phyloP scores from a whole-genome alignment of 1,284 basidiomycete species.

The Naganishia albida region DNA sequence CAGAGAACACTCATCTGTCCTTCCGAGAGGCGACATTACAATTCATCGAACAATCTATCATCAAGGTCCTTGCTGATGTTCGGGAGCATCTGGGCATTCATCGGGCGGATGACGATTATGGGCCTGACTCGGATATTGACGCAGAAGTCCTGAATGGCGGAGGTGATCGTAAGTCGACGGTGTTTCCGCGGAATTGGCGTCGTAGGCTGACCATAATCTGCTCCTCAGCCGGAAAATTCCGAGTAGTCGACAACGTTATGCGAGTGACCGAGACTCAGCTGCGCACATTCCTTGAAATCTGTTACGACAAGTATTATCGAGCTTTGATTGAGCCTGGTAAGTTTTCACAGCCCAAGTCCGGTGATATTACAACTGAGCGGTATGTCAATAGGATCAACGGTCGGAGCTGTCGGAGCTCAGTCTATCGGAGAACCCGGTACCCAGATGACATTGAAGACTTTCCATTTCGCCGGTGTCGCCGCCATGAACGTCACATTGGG shows the following conservation, averaged over 20 bases:
- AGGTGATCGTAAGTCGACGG: conserved; percentile 62
- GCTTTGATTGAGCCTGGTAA: conserved; percentile 90
- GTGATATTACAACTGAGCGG: background rate
- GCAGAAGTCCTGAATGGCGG: conserved; percentile 73
- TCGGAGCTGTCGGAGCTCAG: conserved; percentile 97
- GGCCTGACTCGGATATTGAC: conserved; percentile 71
- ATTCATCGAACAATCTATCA: conserved; percentile 73
- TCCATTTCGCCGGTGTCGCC: conserved; percentile 99
- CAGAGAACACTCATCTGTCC: conserved; percentile 68
- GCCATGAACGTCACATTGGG: conserved; percentile 99
- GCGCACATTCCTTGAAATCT: conserved; percentile 75
- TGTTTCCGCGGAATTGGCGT: background rate
- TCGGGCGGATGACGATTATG: conserved; percentile 65
- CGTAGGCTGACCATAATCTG: background rate
- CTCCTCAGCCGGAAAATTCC: conserved; percentile 34
- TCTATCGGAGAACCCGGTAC: conserved; percentile 99
- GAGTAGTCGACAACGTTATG: conserved; percentile 47
- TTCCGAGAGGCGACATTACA: conserved; percentile 75
- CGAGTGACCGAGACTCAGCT: conserved; percentile 87
- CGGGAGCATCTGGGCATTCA: conserved; percentile 81
- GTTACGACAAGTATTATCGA: conserved; percentile 88
- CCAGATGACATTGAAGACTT: conserved; percentile 99
- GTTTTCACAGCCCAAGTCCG: conserved; percentile 30
- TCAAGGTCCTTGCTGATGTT: conserved; percentile 66
- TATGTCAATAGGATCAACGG: conserved; percentile 73